These are phyloP conservation scores for Hippophae tibetana DNA, from an alignment of 306 rosid genomes.

Conservation along the genomic window DNA sequence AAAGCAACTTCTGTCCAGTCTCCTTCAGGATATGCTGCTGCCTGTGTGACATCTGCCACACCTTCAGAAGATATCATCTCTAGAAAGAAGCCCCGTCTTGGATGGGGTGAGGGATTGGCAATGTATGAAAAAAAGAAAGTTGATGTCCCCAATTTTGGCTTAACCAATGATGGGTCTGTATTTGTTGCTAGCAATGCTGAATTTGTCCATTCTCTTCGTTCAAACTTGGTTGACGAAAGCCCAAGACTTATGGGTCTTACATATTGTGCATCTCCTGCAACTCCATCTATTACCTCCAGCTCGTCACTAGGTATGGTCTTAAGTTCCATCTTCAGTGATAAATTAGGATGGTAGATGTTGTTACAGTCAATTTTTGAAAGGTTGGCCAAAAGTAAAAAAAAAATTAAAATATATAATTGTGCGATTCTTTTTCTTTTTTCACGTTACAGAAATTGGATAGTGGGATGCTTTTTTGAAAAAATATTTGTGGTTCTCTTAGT, in stretches of 20 bases:
- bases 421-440: too few species aligned
- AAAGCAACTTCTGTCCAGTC: constrained; percentile 44
- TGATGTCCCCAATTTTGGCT: constrained; percentile 58
- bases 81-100: constrained; percentile 81
- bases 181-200: constrained; percentile 40
- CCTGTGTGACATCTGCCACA: constrained; percentile 60
- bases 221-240: constrained; percentile 60
- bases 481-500: too few species aligned
- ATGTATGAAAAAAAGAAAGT: constrained; percentile 90
- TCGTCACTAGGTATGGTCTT: constrained; percentile 72
- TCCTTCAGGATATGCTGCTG: constrained; percentile 66
- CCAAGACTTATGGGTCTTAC: constrained; percentile 47
- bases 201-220: constrained; percentile 30
- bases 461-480: too few species aligned
- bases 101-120: constrained; percentile 99
- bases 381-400: too few species aligned
- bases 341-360: too few species aligned
- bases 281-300: constrained; percentile 95
- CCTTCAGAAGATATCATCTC: constrained; percentile 62
- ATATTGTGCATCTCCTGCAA: constrained; percentile 87
- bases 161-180: constrained; percentile 44
- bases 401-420: too few species aligned
- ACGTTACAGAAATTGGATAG: too few species aligned
- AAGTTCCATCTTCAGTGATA: background rate
- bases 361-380: too few species aligned